phyloP scores from a whole-genome alignment of 176 grass and related monocot species.

The Chrysopogon serrulatus region DNA sequence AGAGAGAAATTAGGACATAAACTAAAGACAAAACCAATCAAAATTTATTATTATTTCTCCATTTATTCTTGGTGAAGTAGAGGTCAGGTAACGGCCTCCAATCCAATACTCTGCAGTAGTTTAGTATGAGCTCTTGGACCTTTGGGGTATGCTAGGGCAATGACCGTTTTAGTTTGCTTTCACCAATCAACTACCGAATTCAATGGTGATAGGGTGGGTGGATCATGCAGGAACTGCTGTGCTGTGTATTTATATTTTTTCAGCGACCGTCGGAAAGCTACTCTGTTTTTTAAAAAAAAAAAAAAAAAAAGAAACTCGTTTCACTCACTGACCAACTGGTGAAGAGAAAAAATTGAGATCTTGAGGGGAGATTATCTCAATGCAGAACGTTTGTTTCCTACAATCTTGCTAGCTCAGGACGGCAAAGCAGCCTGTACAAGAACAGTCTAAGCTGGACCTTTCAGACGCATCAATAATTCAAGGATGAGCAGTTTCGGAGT shows the following conservation, averaged over 20 bases:
- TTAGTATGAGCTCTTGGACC: not conserved
- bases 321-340: not conserved
- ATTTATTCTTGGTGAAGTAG: too few species aligned
- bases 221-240: not conserved
- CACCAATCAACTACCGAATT: not conserved
- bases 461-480: not conserved
- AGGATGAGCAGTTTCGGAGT: not conserved
- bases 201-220: not conserved
- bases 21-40: not conserved
- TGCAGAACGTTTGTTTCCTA: not conserved
- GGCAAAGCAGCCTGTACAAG: not conserved
- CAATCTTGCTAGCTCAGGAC: not conserved
- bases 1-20: not conserved
- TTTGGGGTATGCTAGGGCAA: not conserved
- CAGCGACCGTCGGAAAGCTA: not conserved
- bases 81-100: too few species aligned
- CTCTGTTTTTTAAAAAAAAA: not conserved
- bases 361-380: not conserved
- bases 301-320: not conserved
- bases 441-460: not conserved
- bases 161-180: not conserved
- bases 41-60: not conserved
- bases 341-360: not conserved
- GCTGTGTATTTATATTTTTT: not conserved
- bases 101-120: too few species aligned